Base-by-base conservation (phyloP, 805 yeast species). In the Naumovozyma baii region DNA sequence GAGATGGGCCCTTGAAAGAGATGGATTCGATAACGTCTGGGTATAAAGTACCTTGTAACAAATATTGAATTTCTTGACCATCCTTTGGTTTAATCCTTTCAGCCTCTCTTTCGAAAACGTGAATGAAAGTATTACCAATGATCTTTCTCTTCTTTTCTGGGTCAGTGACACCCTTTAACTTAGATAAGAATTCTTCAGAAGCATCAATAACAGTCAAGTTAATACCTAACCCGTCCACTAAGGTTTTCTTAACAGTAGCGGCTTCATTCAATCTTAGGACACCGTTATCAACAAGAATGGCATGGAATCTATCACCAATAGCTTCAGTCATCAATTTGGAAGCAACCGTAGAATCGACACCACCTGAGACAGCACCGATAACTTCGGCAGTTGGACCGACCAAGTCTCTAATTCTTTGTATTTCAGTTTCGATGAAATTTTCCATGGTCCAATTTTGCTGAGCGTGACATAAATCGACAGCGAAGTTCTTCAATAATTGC, bases 81-180 rank as follows among this genome's bases (percentile, higher is more conserved):
- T 81, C 82, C 51, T 77, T 78, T 51, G 96, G 96, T 65, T 80
- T 78, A 64, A 92, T 88, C 61, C 78, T 76, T 53, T 83, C 88
- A 45, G 97, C 95, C 68, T 83, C 96, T 54, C 85, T 84, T 74
- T 92, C 98, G 57, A 92, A 92, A 38, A 92, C 95, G 58, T 86
- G 92, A 57, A 92, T 92, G 58, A 92, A 92, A 43, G 96, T 92
- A 74, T 92, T 83, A 63, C 98, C 98, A 61, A 92, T 92, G 67
- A 92, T 85, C 72, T 92, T 92, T 70, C 98, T 82, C 79, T 92
- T 92, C 80, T 85, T 85, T 72, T 92, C 98, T 41, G 98, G 98
- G 63, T 92, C 98, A 46, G 96, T 84, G 52, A 92, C 84, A 51
- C 96, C 97, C 68, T 81, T 78, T 55, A 92, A 77, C 60, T 84